Evolutionary conservation across 345 rosid species (phyloP).

Genomic region (Cardamine resedifolia): DNA sequence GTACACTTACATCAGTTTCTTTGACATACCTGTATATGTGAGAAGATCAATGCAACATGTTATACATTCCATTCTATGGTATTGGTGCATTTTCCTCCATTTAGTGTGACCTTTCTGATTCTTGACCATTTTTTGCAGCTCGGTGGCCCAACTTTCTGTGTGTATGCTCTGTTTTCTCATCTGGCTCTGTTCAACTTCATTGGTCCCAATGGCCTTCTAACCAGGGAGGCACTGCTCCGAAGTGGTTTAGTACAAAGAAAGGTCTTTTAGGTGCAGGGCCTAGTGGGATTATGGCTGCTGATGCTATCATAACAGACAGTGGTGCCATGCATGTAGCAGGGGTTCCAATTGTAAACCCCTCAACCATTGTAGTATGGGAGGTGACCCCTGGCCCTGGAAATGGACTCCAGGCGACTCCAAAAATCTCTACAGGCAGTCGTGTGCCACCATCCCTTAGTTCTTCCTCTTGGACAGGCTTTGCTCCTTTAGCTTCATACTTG

Average conservation of each 20-base stretch:
- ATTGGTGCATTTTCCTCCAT: not conserved
- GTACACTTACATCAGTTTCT: not conserved
- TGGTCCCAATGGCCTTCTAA: conserved; percentile 97
- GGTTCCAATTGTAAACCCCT: conserved; percentile 97
- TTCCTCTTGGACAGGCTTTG: conserved; percentile 95
- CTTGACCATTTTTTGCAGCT: conserved; percentile 55
- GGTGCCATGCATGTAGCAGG: conserved; percentile 99
- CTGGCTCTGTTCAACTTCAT: conserved; percentile 97
- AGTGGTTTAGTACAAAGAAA: conserved; percentile 97
- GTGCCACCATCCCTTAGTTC: conserved; percentile 87
- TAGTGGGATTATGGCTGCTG: conserved; percentile 99
- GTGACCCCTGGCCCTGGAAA: conserved; percentile 96
- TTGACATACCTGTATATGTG: conserved; percentile 7
- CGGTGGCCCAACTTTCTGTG: conserved; percentile 99
- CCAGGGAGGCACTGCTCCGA: conserved; percentile 62
- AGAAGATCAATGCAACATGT: conserved; percentile 14
- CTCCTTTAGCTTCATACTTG: conserved; percentile 93
- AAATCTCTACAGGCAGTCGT: conserved; percentile 56
- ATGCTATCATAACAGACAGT: conserved; percentile 93
- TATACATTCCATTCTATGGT: conserved; percentile 1
- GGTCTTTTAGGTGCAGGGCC: conserved; percentile 99
- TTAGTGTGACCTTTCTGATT: conserved; percentile 3
- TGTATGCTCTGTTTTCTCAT: conserved; percentile 94
- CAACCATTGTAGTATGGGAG: conserved; percentile 99
- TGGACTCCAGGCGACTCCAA: conserved; percentile 82